Percentiles rank a stretch among this genome's conserved stretches.
Evolutionary conservation across 129 eudicot genomes (phyloP).

Genomic region (Centaurea solstitialis): DNA sequence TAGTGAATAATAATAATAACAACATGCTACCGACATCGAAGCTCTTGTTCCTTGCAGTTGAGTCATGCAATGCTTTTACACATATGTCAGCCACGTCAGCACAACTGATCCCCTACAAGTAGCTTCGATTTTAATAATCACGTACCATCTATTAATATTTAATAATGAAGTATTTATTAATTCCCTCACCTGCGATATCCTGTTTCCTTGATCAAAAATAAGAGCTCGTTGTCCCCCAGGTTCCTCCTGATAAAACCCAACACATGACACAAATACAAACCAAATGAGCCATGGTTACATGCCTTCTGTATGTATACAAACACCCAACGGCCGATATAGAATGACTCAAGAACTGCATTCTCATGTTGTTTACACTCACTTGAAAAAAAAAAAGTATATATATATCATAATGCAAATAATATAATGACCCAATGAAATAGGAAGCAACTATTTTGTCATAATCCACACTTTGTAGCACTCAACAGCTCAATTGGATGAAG

Average conservation of each 20-base stretch:
- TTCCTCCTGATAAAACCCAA: slow-evolving; percentile 68
- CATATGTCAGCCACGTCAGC: slow-evolving; percentile 99
- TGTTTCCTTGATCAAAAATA: slow-evolving; percentile 96
- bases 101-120: slow-evolving; percentile 88
- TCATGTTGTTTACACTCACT: too few species aligned
- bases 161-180: background rate
- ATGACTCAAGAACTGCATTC: too few species aligned
- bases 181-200: slow-evolving; percentile 81
- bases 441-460: background rate
- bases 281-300: background rate
- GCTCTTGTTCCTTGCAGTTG: slow-evolving; percentile 98
- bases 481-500: background rate
- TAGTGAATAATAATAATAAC: background rate
- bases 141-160: background rate
- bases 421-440: background rate
- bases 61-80: slow-evolving; percentile 95
- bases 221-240: slow-evolving; percentile 99
- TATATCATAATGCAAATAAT: too few species aligned
- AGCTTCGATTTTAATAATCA: background rate
- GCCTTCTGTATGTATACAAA: too few species aligned
- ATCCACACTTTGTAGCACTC: too few species aligned
- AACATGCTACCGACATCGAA: slow-evolving; percentile 70
- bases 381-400: too few species aligned
- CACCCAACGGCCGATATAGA: too few species aligned
- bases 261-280: background rate